A percentile compares a stretch with the other conserved stretches of the same genome.
phyloP scores from a whole-genome alignment of 208 protist species.

The Wallacemonas collosoma region DNA sequence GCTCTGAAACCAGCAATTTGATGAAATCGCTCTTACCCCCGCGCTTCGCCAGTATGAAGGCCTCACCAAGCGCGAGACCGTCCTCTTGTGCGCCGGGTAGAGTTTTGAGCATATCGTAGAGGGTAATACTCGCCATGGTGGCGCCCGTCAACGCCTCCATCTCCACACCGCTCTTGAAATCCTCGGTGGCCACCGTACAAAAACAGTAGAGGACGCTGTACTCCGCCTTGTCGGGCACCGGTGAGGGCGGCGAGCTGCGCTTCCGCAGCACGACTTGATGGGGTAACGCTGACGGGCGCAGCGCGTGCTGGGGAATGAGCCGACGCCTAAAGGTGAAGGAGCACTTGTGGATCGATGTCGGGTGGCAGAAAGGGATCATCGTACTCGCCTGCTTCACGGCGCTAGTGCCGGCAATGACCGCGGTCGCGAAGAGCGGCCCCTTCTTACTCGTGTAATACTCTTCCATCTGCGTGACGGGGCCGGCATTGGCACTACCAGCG shows the following conservation, averaged over 20 bases:
- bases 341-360: constrained; percentile 87
- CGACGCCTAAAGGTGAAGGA: constrained; percentile 85
- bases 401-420: constrained; percentile 92
- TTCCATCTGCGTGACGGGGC: constrained; percentile 60
- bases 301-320: constrained; percentile 33
- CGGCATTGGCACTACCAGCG: background rate
- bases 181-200: constrained; percentile 84
- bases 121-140: constrained; percentile 83
- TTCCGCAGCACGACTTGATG: constrained; percentile 80
- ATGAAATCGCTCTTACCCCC: constrained; percentile 80
- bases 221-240: constrained; percentile 34
- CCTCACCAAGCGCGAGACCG: constrained; percentile 74
- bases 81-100: constrained; percentile 83
- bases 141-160: constrained; percentile 96
- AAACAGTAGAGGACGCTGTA: constrained; percentile 89
- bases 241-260: constrained; percentile 39
- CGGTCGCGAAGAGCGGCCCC: constrained; percentile 85
- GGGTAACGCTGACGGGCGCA: constrained; percentile 61
- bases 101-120: constrained; percentile 89
- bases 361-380: constrained; percentile 96
- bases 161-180: constrained; percentile 93
- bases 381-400: constrained; percentile 92
- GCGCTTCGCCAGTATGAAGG: constrained; percentile 82
- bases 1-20: constrained; percentile 86
- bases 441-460: constrained; percentile 89